These are phyloP conservation scores for Pseudoneurospora amorphoporcata DNA, from an alignment of 495 filamentous ascomycete species.

Conservation along the genomic window DNA sequence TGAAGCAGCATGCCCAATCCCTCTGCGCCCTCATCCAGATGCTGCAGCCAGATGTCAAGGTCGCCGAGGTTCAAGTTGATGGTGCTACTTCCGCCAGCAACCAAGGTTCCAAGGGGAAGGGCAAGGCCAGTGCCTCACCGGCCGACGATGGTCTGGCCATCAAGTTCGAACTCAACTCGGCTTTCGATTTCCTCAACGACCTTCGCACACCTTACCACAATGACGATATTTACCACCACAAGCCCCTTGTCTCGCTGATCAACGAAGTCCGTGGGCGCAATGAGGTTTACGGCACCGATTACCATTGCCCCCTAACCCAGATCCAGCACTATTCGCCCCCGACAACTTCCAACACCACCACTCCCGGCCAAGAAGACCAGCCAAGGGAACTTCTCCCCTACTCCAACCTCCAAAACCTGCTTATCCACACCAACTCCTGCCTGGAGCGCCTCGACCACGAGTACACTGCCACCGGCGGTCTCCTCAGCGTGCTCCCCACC, in stretches of 20 bases:
- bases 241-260: conserved; percentile 32
- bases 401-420: conserved; percentile 34
- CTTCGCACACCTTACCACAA: conserved; percentile 33
- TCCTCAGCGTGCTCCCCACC: conserved; percentile 37
- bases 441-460: conserved; percentile 47
- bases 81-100: background rate
- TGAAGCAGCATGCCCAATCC: conserved; percentile 47
- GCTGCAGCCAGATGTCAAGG: conserved; percentile 23
- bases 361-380: conserved; percentile 8
- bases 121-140: conserved; percentile 2
- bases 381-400: conserved; percentile 21
- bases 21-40: conserved; percentile 38
- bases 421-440: conserved; percentile 43
- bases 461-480: conserved; percentile 37
- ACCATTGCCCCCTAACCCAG: conserved; percentile 31
- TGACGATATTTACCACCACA: conserved; percentile 32
- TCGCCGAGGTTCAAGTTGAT: conserved; percentile 16
- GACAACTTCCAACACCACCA: background rate
- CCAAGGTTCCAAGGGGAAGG: background rate
- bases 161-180: conserved; percentile 23
- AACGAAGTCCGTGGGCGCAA: conserved; percentile 33
- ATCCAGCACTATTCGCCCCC: background rate
- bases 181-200: conserved; percentile 42
- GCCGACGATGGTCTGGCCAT: conserved; percentile 7
- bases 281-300: conserved; percentile 28